Evolutionary conservation across 257 asterid genomes (phyloP).

Genomic region (Solanum arcanum): DNA sequence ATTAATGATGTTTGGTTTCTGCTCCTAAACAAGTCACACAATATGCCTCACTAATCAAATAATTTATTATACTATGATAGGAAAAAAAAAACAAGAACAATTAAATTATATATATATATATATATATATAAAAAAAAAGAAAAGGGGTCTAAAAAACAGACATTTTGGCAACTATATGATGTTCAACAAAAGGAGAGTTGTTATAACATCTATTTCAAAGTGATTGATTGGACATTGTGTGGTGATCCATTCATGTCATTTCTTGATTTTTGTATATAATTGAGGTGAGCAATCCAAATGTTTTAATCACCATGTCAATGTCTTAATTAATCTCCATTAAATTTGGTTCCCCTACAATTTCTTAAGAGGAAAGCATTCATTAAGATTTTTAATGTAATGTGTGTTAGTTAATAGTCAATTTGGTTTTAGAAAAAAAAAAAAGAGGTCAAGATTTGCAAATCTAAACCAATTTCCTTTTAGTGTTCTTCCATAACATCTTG

Average conservation of each 20-base stretch:
- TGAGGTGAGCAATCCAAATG: background rate
- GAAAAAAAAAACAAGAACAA: background rate
- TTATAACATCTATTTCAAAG: conserved; percentile 2
- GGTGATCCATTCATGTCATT: background rate
- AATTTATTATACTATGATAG: background rate
- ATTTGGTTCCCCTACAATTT: background rate
- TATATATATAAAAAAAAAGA: background rate
- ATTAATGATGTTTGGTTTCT: background rate
- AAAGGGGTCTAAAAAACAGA: background rate
- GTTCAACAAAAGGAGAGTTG: conserved; percentile 1
- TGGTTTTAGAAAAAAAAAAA: background rate
- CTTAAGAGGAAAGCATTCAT: background rate
- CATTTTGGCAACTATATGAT: conserved; percentile 5
- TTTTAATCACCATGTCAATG: background rate
- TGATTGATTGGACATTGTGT: background rate
- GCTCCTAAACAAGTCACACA: background rate
- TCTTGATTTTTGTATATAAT: background rate
- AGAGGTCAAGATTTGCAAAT: background rate
- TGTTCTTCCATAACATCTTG: background rate
- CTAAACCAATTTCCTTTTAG: background rate
- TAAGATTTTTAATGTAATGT: background rate
- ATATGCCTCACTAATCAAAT: background rate
- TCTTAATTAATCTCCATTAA: background rate
- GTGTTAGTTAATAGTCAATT: background rate
- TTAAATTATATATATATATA: background rate